Evolutionary conservation across 805 yeast genomes (phyloP).

Genomic region (Metschnikowia dekortorum): DNA sequence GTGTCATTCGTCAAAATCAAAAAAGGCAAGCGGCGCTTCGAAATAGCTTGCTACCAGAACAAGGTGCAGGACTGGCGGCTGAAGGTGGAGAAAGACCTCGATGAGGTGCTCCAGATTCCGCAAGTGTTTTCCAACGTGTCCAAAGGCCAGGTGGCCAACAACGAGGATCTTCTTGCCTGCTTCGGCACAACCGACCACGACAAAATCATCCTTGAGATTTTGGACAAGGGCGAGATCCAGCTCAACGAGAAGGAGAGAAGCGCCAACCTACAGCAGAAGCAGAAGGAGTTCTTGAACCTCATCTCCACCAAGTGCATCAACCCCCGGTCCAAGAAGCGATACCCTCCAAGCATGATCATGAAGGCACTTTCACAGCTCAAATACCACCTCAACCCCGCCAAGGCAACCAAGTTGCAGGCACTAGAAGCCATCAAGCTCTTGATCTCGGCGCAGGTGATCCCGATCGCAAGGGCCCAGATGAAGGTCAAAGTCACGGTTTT

Average conservation of each 20-base stretch:
- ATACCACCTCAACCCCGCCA: constrained; percentile 69
- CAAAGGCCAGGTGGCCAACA: constrained; percentile 88
- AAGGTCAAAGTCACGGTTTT: constrained; percentile 63
- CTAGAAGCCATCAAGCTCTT: constrained; percentile 82
- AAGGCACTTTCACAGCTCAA: constrained; percentile 77
- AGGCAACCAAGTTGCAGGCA: constrained; percentile 83
- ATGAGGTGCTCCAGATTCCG: constrained; percentile 95
- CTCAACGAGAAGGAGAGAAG: constrained; percentile 89
- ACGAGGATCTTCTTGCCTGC: constrained; percentile 69
- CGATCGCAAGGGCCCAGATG: constrained; percentile 94
- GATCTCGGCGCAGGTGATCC: constrained; percentile 76
- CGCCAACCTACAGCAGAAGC: constrained; percentile 65
- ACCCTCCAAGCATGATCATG: constrained; percentile 91
- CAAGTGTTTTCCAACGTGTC: constrained; percentile 90
- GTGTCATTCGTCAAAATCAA: constrained; percentile 90
- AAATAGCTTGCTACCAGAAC: constrained; percentile 93
- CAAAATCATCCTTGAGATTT: constrained; percentile 71
- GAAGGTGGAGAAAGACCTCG: constrained; percentile 85
- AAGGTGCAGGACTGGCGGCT: constrained; percentile 94
- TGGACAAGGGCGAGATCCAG: constrained; percentile 90
- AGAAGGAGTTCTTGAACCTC: constrained; percentile 76
- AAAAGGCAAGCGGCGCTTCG: constrained; percentile 88
- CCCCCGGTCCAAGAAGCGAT: constrained; percentile 83
- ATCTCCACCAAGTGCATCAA: constrained; percentile 89
- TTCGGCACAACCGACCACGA: constrained; percentile 78